Conservation (phyloP, 495 filamentous ascomycete species). For the Penicillium macrosclerotiorum region DNA sequence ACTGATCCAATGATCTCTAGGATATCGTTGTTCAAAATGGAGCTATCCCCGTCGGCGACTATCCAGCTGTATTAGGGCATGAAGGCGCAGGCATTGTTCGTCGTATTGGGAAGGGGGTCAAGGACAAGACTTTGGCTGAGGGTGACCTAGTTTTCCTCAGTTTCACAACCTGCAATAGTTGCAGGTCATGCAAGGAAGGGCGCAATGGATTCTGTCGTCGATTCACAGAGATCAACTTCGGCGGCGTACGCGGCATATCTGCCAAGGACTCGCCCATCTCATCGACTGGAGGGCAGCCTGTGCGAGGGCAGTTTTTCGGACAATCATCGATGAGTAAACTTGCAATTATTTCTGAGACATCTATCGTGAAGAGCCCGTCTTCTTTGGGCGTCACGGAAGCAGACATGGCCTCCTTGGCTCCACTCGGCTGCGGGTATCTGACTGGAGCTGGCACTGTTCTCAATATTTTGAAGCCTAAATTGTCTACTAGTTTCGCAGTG, state of each 20-base stretch:
- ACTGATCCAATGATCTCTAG: constrained; percentile 2
- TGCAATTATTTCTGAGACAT: constrained; percentile 31
- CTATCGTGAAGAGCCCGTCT: constrained; percentile 27
- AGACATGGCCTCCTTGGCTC: constrained; percentile 35
- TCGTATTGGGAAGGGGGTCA: constrained; percentile 40
- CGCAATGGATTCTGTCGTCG: constrained; percentile 27
- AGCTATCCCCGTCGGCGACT: constrained; percentile 28
- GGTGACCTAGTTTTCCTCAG: constrained; percentile 49
- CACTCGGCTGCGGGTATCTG: constrained; percentile 48
- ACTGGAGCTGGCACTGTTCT: constrained; percentile 46
- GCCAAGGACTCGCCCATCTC: constrained; percentile 18
- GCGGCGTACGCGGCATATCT: constrained; percentile 20
- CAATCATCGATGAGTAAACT: constrained; percentile 40
- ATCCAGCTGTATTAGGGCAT: constrained; percentile 49
- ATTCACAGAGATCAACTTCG: constrained; percentile 40
- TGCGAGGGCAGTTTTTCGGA: constrained; percentile 43
- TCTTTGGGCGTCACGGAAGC: constrained; percentile 5
- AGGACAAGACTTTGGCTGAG: constrained; percentile 32
- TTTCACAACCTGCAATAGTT: constrained; percentile 39
- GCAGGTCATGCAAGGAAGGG: constrained; percentile 21
- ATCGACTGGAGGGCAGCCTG: constrained; percentile 22
- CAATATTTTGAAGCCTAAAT: constrained; percentile 32
- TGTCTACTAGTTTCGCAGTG: constrained; percentile 25
- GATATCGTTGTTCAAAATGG: constrained; percentile 37
- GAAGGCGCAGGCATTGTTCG: constrained; percentile 52